Base-by-base conservation (phyloP, 1,284 basidiomycete species). In the Puccinia coronata region DNA sequence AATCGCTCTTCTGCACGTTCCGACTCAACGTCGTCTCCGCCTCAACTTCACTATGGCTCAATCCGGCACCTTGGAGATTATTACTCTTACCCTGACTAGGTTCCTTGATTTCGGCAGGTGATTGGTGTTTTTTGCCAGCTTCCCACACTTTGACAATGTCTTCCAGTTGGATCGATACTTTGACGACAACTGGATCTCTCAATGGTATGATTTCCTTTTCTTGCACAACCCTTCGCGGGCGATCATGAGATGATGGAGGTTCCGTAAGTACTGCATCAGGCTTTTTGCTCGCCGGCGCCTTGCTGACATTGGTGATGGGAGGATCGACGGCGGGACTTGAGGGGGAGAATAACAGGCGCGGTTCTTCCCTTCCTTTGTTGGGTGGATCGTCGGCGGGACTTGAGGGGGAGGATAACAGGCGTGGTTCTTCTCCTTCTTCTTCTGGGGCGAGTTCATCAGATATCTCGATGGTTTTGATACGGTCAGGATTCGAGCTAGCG, bases 1-100 rank as follows among this genome's bases (percentile, higher is more conserved):
- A 99, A 87, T 99, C 96, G 0, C 87, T 86, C 87, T 99, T 98
- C 79, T 91, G 89, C 59, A 99, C 95, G 36, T 94, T 91, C 16
- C 96, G 90, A 5, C 93, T 90, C 1, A 99, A 90, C 0, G 92
- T 91, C 57, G 90, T 90, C 23, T 91, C 91, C 0, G 93, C 94
- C 51, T 88, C 87, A 0, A 86, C 85, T 41, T 91, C 88, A 65
- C 91, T 89, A 1, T 88, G 87, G 67, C 91, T 91, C 0, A 87
- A 85, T 0, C 94, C 87, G 2, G 92, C 90, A 0, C 73, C 73
- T 63, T 76, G 16, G 23, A 76, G 61, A 25, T 43, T 34, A 51
- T 43, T 34, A 51, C 18, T 67, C 25, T 69, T 49, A 39, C n/a
- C 18, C 20, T 36, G 1, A 14, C 36, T 53, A 1, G 25, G 65